These are phyloP conservation scores for Trifolium pratense DNA, from an alignment of 306 rosid genomes.

Conservation along the genomic window DNA sequence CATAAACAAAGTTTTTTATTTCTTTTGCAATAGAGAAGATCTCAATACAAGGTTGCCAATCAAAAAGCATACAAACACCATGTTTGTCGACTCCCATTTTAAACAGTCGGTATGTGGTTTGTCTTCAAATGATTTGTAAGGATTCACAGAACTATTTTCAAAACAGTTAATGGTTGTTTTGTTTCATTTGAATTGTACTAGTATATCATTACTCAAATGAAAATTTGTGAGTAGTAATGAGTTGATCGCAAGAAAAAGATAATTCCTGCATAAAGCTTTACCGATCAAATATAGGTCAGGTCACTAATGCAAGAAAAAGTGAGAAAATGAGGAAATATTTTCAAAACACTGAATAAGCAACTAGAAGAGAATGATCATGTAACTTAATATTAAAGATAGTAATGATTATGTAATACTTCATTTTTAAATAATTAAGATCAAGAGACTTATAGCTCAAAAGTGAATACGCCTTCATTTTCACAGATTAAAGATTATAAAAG, in stretches of 20 bases:
- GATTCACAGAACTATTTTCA: background rate
- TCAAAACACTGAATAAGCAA: too few species aligned
- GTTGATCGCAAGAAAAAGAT: background rate
- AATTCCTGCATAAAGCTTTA: background rate
- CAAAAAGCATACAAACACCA: background rate
- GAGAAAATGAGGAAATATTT: too few species aligned
- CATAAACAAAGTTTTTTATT: too few species aligned
- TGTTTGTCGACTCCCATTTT: background rate
- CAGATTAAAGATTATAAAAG: background rate
- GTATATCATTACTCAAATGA: background rate
- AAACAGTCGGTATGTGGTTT: background rate
- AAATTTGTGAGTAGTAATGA: background rate
- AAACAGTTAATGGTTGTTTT: background rate
- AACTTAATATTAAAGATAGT: too few species aligned
- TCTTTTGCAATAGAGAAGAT: too few species aligned
- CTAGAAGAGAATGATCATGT: too few species aligned
- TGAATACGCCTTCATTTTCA: background rate
- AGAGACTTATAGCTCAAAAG: background rate
- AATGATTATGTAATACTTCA: too few species aligned
- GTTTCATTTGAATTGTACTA: background rate
- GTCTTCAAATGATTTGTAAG: background rate
- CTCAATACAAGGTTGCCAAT: background rate
- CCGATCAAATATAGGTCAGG: background rate
- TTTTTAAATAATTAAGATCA: background rate
- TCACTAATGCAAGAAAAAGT: too few species aligned